Evolutionary conservation across 441 rosid species (phyloP), one percentile per base, ranked within the genome.

Genomic region (Pelargonium exstipulatum): DNA sequence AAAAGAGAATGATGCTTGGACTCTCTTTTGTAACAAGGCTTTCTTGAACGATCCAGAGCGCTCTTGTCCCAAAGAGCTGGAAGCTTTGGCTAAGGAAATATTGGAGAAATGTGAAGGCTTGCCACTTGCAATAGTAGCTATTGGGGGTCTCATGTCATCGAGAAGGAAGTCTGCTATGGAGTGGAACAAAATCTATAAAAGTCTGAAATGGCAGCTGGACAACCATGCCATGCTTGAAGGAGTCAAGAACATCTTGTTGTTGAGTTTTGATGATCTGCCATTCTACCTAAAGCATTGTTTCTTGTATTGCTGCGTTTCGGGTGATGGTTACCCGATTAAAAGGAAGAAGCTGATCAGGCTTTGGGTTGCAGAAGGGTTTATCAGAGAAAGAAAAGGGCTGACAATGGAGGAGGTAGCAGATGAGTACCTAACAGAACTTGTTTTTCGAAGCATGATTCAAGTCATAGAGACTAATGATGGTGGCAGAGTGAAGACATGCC

Each of bases 81-180:
- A 57, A 57, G 62, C 29, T 2, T 10, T 57, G 29, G 62, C 62
- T 18, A 20, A 57, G 62, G 62, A 20, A 20, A 57, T 18, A 16
- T n/a, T 57, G 62, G 17, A 57, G 62, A 57, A 57, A 57, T 57
- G 62, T 9, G 26, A 57, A 18, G 17, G 62, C 62, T 57, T 57
- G 62, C 62, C 62, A 18, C 62, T 57, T 6, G 62, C 62, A 57
- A 57, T 57, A 57, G 62, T 57, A 20, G 62, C 62, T 1, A 57
- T 57, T 57, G 62, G 62, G 18, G 62, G 62, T 8, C 62, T 57
- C 26, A 17, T 57, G 62, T 16, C 26, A 16, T 17, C 62, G 18
- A 57, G 62, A 16, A 57, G 26, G 9, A 57, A 16, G 62, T 5
- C 62, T 14, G 62, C 12, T 16, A 9, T 57, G 62, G 62, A 57